A percentile compares a stretch with the other conserved stretches of the same genome.
These are phyloP conservation scores for Przewalskia tangutica DNA, from an alignment of 257 asterid genomes.

Conservation along the genomic window DNA sequence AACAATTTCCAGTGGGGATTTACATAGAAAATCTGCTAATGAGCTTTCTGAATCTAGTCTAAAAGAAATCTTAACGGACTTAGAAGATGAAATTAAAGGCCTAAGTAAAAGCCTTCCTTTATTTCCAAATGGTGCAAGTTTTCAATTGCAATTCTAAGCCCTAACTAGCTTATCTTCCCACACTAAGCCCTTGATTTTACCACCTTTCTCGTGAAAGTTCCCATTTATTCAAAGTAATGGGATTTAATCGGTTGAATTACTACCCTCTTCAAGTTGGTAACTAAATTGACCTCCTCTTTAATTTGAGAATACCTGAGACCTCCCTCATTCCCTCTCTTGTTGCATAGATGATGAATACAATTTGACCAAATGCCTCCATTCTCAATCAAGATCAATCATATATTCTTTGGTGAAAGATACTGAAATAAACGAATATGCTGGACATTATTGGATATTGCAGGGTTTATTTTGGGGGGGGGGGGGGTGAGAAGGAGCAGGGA, in stretches of 20 bases:
- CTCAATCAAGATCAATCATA: neutral
- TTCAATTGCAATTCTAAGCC: neutral
- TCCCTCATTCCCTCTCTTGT: neutral
- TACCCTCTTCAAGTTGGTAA: no score
- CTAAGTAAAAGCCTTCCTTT: no score
- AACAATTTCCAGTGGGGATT: neutral
- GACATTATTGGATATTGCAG: neutral
- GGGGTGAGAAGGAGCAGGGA: neutral
- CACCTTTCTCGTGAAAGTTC: neutral
- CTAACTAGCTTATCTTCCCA: neutral
- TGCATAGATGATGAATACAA: neutral
- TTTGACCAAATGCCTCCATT: neutral
- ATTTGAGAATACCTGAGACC: neutral
- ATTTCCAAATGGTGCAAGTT: neutral
- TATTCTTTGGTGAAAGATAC: neutral
- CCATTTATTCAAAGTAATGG: neutral
- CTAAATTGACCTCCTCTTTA: neutral
- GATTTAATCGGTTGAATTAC: neutral
- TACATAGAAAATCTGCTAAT: neutral
- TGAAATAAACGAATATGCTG: neutral
- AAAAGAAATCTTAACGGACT: neutral
- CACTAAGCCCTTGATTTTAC: neutral
- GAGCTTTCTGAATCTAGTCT: neutral
- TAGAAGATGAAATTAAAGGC: neutral
- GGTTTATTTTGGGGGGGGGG: neutral